Conservation (phyloP, 768 basidiomycete species). For the Gymnopilus dilepis region DNA sequence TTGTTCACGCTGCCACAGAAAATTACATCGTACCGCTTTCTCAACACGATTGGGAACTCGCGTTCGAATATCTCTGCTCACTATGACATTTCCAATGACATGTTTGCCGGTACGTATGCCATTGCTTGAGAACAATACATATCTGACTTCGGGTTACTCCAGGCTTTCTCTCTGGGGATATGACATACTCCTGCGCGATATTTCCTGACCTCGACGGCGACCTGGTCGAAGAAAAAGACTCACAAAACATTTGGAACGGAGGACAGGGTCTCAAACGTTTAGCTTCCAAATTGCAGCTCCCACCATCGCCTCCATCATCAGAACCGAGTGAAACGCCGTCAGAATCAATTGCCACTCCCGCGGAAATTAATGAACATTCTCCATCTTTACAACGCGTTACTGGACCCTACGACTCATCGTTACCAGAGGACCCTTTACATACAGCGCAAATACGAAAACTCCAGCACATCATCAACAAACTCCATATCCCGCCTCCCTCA, state of each 20-base stretch:
- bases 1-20: conserved; percentile 59
- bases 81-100: conserved; percentile 80
- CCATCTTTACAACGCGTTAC: neutral
- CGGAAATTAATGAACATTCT: conserved; percentile 6
- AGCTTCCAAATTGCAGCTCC: conserved; percentile 15
- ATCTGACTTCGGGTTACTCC: conserved; percentile 6
- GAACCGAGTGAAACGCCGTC: conserved; percentile 12
- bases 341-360: neutral
- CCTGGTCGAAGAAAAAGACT: conserved; percentile 30
- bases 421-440: conserved; percentile 34
- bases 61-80: conserved; percentile 75
- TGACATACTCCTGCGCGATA: conserved; percentile 81
- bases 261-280: conserved; percentile 40
- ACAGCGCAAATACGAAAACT: conserved; percentile 67
- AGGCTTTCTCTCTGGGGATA: conserved; percentile 69
- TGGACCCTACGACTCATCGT: conserved; percentile 3
- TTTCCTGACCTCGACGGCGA: conserved; percentile 70
- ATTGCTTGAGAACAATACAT: conserved; percentile 8
- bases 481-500: conserved; percentile 48
- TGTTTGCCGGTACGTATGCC: conserved; percentile 59
- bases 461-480: conserved; percentile 65
- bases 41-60: conserved; percentile 69
- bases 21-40: conserved; percentile 62
- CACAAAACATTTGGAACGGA: conserved; percentile 39
- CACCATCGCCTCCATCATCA: conserved; percentile 19